phyloP scores from a whole-genome alignment of 2,329 filamentous ascomycete species.

The Trichoderma aggressivum region DNA sequence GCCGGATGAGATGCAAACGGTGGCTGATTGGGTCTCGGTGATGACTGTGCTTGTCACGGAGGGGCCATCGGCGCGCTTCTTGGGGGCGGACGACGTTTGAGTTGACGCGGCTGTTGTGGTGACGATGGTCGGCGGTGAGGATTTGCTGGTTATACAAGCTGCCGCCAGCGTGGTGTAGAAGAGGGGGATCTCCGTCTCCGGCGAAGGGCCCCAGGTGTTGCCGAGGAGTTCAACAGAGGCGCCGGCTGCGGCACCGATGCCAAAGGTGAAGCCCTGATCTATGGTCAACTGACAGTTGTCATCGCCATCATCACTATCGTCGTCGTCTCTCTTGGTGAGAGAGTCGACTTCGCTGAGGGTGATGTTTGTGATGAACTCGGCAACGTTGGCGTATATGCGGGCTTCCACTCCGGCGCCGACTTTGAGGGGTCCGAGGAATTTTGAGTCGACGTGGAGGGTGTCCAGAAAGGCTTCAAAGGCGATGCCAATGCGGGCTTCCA shows the following conservation, averaged over 20 bases:
- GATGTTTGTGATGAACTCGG: conserved; percentile 52
- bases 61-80: conserved; percentile 28
- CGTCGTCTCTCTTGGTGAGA: conserved; percentile 22
- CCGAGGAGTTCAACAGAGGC: conserved; percentile 44
- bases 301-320: conserved; percentile 29
- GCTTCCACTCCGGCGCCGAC: conserved; percentile 44
- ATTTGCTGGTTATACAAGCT: conserved; percentile 35
- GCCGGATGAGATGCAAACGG: conserved; percentile 41
- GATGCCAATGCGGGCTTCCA: conserved; percentile 46
- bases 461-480: conserved; percentile 16
- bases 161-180: conserved; percentile 50
- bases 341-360: conserved; percentile 34
- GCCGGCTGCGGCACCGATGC: conserved; percentile 52
- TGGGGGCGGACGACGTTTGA: conserved; percentile 19
- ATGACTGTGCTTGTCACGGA: conserved; percentile 41
- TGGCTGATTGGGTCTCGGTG: conserved; percentile 41
- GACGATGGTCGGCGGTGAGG: conserved; percentile 1
- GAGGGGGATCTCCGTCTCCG: conserved; percentile 46
- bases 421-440: conserved; percentile 28
- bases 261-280: conserved; percentile 49
- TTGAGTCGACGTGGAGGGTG: conserved; percentile 3
- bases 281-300: conserved; percentile 42
- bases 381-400: conserved; percentile 49
- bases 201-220: conserved; percentile 49
- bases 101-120: conserved; percentile 21